Conservation (phyloP, 345 rosid species). For the Populus nigra region DNA sequence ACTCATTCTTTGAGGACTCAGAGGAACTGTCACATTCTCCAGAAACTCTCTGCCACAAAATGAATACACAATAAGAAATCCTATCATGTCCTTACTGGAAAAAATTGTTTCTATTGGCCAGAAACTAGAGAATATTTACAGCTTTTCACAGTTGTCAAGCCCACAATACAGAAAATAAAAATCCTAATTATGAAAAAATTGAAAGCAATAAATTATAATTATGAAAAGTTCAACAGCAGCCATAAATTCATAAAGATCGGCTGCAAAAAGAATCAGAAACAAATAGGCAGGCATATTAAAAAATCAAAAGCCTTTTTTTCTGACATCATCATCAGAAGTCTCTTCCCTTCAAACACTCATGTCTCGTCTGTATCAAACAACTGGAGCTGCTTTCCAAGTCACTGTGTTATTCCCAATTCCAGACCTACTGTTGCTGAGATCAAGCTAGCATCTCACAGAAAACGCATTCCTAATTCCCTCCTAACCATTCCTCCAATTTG, state of each 20-base stretch:
- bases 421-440: neutral
- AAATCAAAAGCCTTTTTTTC: neutral
- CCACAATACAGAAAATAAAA: neutral
- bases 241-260: neutral
- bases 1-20: constrained; percentile 48
- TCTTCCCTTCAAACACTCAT: neutral
- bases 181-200: neutral
- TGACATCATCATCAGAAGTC: neutral
- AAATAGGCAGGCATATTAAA: neutral
- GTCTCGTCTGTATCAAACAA: neutral
- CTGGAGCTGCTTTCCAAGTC: neutral
- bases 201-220: neutral
- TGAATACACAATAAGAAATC: constrained; percentile 18
- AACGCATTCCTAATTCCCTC: neutral
- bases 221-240: neutral
- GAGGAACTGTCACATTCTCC: constrained; percentile 59
- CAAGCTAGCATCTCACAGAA: neutral
- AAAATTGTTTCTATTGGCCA: neutral
- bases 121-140: neutral
- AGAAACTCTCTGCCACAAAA: constrained; percentile 53
- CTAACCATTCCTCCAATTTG: neutral
- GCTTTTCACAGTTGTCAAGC: neutral
- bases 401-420: neutral
- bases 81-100: neutral
- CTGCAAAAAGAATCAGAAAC: neutral